Evolutionary conservation across 1,139 yeast genomes (phyloP), one percentile per base, ranked within the genome.

Genomic region (Geotrichum restrictum): DNA sequence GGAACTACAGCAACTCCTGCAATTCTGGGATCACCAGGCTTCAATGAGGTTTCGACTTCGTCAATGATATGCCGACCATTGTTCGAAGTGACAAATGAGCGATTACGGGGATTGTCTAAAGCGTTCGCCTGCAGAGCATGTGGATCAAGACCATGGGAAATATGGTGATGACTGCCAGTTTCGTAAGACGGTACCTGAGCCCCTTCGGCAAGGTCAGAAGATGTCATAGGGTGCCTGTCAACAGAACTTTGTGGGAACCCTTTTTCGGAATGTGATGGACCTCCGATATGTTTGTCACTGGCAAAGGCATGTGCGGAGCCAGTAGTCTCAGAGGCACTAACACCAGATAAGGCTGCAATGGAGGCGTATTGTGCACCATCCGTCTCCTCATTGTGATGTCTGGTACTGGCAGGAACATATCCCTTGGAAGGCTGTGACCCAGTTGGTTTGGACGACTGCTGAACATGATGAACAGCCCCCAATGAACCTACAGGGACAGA

Each of bases 1-100:
- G 55, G 53, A 32, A 51, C 42, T 27, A 51, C 52, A 18, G 49
- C 50, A 19, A 45, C 47, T 16, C 53, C 53, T 2, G 43, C 55
- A 42, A 48, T 45, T 41, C 46, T 48, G n/a, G 51, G 43, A 33
- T 48, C 51, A 8, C 48, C 51, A 37, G 54, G 53, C 22, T 24
- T 27, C 18, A 49, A 34, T 14, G 27, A 36, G 16, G 31, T n/a
- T 16, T 51, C 48, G 31, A 29, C 48, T 6, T 46, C 14, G 11
- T 36, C 21, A 18, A 36, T 13, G 3, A 36, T 16, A 19, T 19
- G 8, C 18, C 8, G 21, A 7, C 39, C 39, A 18, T 16, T 14
- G 4, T 34, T 45, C 19, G 39, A 43, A 48, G 36, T 54, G 51
- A n/a, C 44, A 53, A 33, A 14, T 45, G 51, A 16, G 33, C 29